A percentile compares a stretch with the other conserved stretches of the same genome.
These are phyloP conservation scores for Trichoderma sp. DNA, from an alignment of 2,329 filamentous ascomycete genomes.

Conservation along the genomic window DNA sequence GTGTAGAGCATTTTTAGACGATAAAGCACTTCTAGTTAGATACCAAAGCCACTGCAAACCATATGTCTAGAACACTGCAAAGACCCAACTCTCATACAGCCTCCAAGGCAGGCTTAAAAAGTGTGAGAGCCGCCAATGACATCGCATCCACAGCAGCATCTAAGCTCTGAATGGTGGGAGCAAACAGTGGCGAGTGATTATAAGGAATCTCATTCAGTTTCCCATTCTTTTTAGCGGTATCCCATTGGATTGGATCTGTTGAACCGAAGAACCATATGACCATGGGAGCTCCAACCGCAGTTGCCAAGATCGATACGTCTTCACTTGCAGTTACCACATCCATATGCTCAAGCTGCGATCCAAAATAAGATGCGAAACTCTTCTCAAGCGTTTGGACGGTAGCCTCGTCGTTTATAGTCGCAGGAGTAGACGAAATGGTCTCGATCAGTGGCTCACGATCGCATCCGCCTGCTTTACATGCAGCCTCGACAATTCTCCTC, in stretches of 20 bases:
- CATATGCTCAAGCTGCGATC: background rate
- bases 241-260: background rate
- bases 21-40: background rate
- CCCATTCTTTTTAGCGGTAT: background rate
- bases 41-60: background rate
- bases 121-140: background rate
- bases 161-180: background rate
- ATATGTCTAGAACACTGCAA: background rate
- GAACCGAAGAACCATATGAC: background rate
- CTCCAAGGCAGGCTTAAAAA: background rate
- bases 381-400: background rate
- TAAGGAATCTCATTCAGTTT: background rate
- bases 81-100: background rate
- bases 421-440: background rate
- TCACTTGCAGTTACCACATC: background rate
- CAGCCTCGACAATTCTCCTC: background rate
- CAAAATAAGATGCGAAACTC: background rate
- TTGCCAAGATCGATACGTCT: background rate
- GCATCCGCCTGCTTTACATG: background rate
- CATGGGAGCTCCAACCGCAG: background rate
- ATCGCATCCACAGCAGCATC: background rate
- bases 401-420: background rate
- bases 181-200: background rate
- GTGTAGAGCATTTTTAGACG: background rate
- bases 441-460: background rate